phyloP scores from a whole-genome alignment of 345 rosid species.

The Eucalyptus pauciflora region DNA sequence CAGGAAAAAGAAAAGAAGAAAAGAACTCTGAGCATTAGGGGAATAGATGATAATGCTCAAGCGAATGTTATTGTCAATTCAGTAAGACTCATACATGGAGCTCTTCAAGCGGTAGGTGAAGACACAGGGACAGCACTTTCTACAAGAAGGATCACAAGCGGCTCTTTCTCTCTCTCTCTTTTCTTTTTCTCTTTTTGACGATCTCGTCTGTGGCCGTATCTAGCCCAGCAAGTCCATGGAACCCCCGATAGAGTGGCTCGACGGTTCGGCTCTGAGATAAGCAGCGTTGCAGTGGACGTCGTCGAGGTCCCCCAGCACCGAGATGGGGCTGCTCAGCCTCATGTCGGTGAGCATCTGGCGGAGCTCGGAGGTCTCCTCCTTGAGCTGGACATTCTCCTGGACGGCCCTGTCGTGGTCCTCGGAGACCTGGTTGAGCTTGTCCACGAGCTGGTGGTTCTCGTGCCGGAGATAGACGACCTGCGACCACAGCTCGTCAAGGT shows the following conservation, averaged over 20 bases:
- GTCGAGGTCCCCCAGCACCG: background rate
- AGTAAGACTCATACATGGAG: background rate
- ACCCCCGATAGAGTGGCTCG: background rate
- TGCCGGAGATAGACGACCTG: constrained; percentile 8
- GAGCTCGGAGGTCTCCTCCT: constrained; percentile 4
- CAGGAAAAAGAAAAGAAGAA: background rate
- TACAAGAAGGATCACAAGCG: background rate
- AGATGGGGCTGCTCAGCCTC: background rate
- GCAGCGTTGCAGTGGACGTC: background rate
- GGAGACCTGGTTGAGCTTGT: background rate
- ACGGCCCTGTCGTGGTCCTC: background rate
- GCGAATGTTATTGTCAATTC: background rate
- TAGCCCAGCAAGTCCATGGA: background rate
- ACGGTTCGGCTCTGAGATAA: background rate
- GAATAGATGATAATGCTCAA: background rate
- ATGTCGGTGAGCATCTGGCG: constrained; percentile 5
- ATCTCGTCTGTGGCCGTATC: background rate
- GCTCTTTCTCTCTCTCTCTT: background rate
- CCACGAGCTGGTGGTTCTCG: constrained; percentile 5
- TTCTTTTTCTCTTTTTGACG: background rate
- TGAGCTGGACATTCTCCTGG: constrained; percentile 1
- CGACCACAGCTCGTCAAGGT: constrained; percentile 13
- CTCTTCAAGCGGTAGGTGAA: background rate
- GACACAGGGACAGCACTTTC: background rate
- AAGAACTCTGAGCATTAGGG: background rate